Percentiles rank a stretch among this genome's conserved stretches.
These are phyloP conservation scores for Alternaria gaisen DNA, from an alignment of 2,329 filamentous ascomycete species.

Conservation along the genomic window DNA sequence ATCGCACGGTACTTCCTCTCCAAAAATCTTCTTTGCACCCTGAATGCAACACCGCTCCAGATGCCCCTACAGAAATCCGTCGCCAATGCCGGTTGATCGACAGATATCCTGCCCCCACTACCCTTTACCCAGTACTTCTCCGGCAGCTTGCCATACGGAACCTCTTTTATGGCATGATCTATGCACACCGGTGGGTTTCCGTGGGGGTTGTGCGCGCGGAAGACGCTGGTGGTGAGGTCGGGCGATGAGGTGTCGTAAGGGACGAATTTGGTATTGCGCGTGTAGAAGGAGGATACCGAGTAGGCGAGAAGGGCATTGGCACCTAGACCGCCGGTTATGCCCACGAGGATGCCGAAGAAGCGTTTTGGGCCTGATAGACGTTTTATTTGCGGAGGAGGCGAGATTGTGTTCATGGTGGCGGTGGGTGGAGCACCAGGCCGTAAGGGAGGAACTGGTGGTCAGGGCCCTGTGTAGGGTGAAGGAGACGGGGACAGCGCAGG, in stretches of 20 bases:
- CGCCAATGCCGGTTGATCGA: slow-evolving; percentile 42
- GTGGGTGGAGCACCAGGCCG: background rate
- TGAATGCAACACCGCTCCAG: slow-evolving; percentile 50
- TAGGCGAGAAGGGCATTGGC: slow-evolving; percentile 46
- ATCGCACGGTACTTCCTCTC: slow-evolving; percentile 48
- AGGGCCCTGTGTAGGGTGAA: background rate
- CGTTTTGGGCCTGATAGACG: slow-evolving; percentile 41
- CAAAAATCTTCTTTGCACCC: slow-evolving; percentile 46
- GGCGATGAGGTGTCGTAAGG: slow-evolving; percentile 43
- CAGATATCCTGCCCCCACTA: slow-evolving; percentile 25
- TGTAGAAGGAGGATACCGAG: slow-evolving; percentile 46
- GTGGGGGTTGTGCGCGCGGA: slow-evolving; percentile 44
- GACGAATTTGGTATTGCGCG: slow-evolving; percentile 48
- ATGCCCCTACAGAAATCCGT: slow-evolving; percentile 51
- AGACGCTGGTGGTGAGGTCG: slow-evolving; percentile 35
- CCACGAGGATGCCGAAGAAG: slow-evolving; percentile 43
- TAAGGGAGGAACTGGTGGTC: background rate
- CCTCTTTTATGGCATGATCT: slow-evolving; percentile 48
- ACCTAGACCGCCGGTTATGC: slow-evolving; percentile 41
- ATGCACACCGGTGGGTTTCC: slow-evolving; percentile 47
- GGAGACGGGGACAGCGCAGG: background rate
- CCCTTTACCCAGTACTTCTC: slow-evolving; percentile 29
- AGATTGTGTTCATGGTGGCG: slow-evolving; percentile 47
- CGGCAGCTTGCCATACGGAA: slow-evolving; percentile 47
- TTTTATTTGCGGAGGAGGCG: slow-evolving; percentile 42